These are phyloP conservation scores for Plasmodium relictum DNA, from an alignment of 169 alveolate species.

Conservation along the genomic window DNA sequence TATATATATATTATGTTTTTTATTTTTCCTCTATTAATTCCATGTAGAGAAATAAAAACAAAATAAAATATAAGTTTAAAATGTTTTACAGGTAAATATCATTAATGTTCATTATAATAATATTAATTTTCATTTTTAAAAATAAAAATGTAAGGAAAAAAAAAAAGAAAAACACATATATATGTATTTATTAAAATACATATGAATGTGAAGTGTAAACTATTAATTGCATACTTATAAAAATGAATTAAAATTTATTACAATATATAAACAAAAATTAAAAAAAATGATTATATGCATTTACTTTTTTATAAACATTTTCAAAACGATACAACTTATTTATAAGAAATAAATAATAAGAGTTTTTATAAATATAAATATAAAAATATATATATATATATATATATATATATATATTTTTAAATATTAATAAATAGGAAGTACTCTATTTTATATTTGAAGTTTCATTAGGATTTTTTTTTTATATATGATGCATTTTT, in stretches of 20 bases:
- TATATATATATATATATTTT: constrained; percentile 4
- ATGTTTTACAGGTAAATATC: neutral
- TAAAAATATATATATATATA: constrained; percentile 20
- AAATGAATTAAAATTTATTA: constrained; percentile 34
- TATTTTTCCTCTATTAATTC: constrained; percentile 9
- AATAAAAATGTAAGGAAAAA: constrained; percentile 33
- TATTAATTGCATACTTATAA: constrained; percentile 14
- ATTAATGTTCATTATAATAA: constrained; percentile 8
- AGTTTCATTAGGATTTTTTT: neutral
- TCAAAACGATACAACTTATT: constrained; percentile 73
- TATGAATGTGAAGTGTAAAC: neutral
- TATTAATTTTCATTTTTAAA: constrained; percentile 69
- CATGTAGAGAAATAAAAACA: constrained; percentile 32
- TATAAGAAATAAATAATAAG: constrained; percentile 20
- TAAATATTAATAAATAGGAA: constrained; percentile 21
- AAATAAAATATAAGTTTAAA: constrained; percentile 1
- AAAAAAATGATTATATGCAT: constrained; percentile 31
- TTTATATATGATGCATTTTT: neutral
- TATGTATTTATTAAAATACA: constrained; percentile 19
- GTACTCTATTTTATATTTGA: neutral
- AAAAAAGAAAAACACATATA: constrained; percentile 13
- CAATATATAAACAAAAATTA: constrained; percentile 18
- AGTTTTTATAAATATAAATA: neutral
- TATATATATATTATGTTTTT: constrained; percentile 4
- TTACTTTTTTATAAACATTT: constrained; percentile 51